Conservation (phyloP, 805 yeast species). For the Saturnispora gosingensis region DNA sequence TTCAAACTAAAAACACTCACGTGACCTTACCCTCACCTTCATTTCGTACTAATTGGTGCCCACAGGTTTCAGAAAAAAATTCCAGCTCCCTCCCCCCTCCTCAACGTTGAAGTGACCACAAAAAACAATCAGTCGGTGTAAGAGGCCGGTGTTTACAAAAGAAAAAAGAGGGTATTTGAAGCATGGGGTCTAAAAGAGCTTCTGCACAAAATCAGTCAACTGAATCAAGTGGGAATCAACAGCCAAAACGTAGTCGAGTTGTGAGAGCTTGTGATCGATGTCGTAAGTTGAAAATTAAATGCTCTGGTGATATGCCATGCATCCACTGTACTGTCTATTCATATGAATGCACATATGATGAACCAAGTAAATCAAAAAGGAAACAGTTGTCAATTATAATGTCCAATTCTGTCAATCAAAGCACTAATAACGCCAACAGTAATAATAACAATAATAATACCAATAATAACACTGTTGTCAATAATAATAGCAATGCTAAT, state of each 20-base stretch:
- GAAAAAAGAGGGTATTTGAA: not conserved
- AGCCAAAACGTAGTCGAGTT: conserved; percentile 29
- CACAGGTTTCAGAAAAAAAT: not conserved
- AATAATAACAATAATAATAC: not conserved
- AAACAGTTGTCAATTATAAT: conserved; percentile 15
- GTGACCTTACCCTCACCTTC: conserved; percentile 1
- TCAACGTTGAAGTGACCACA: not conserved
- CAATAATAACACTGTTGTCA: not conserved
- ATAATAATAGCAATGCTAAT: not conserved
- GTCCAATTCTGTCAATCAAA: conserved; percentile 35
- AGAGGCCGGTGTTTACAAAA: not conserved
- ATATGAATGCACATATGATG: conserved; percentile 76
- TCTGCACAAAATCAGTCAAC: not conserved
- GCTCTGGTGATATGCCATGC: conserved; percentile 44
- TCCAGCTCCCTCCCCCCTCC: not conserved
- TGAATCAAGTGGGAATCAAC: not conserved
- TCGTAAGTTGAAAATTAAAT: conserved; percentile 41
- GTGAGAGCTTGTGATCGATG: conserved; percentile 47
- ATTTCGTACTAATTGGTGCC: not conserved
- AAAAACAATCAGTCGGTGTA: not conserved
- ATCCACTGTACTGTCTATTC: conserved; percentile 72
- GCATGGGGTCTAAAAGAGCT: not conserved
- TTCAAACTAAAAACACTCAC: not conserved
- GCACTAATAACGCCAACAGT: conserved; percentile 27
- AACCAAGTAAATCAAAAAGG: conserved; percentile 41